Evolutionary conservation across 2,329 filamentous ascomycete genomes (phyloP).

Genomic region (Penicillium concentricum): DNA sequence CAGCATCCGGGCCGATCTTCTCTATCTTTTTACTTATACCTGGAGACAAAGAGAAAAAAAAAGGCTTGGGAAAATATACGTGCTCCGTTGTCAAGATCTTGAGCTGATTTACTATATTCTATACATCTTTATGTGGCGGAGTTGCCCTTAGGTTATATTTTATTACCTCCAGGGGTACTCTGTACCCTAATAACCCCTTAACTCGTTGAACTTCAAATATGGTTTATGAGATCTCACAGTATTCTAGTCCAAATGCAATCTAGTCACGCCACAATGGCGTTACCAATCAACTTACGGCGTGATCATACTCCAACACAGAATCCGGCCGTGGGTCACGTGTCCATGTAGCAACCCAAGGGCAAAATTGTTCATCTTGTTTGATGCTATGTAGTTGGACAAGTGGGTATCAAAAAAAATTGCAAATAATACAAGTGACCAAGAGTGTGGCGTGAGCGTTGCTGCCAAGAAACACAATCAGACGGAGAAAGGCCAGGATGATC

Average conservation of each 20-base stretch:
- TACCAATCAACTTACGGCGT: not conserved
- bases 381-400: slow-evolving; percentile 4
- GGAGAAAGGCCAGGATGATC: not conserved
- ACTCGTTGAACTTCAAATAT: not conserved
- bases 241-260: not conserved
- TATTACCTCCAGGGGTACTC: not conserved
- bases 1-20: slow-evolving; percentile 3
- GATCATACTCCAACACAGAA: not conserved
- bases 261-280: slow-evolving; percentile 4
- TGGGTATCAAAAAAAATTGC: slow-evolving; percentile 20
- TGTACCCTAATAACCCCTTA: not conserved
- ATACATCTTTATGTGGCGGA: not conserved
- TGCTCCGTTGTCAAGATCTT: not conserved
- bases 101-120: not conserved
- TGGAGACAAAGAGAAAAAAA: slow-evolving; percentile 4
- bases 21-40: not conserved
- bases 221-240: not conserved
- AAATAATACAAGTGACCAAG: slow-evolving; percentile 7
- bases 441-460: not conserved
- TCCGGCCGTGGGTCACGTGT: slow-evolving; percentile 4
- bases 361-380: not conserved
- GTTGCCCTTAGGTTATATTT: not conserved
- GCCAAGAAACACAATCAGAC: not conserved
- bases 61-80: not conserved
- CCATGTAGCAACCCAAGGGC: not conserved